Conservation (phyloP, 345 rosid species). For the Ceriops decandra region DNA sequence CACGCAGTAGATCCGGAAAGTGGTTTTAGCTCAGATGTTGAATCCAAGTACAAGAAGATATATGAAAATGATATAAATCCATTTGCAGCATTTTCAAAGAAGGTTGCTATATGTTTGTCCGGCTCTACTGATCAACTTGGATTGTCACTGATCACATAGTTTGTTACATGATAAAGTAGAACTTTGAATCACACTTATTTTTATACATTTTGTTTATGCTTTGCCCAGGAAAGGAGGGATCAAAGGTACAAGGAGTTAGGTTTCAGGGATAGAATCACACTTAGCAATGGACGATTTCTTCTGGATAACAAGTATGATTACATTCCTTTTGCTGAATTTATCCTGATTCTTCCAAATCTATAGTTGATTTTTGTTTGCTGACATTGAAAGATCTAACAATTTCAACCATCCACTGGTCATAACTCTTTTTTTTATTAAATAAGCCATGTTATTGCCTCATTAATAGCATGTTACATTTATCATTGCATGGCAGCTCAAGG, state of each 20-base stretch:
- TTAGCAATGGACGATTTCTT: slow-evolving; percentile 89
- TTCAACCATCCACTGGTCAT: no score
- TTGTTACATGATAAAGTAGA: neutral
- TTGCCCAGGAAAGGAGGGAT: slow-evolving; percentile 73
- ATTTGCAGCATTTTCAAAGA: slow-evolving; percentile 95
- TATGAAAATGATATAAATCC: slow-evolving; percentile 97
- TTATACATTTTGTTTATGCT: neutral
- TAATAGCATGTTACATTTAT: neutral
- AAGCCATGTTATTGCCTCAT: neutral
- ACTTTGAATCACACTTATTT: slow-evolving; percentile 1
- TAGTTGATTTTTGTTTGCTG: no score
- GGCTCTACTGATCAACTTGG: neutral
- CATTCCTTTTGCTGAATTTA: neutral
- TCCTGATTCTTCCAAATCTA: neutral
- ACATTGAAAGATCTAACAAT: no score
- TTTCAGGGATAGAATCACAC: slow-evolving; percentile 89
- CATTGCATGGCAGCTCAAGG: neutral
- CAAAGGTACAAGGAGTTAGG: slow-evolving; percentile 96
- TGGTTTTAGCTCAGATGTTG: slow-evolving; percentile 92
- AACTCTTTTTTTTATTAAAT: no score
- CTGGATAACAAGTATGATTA: slow-evolving; percentile 77
- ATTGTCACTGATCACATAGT: no score
- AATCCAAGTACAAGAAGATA: slow-evolving; percentile 96
- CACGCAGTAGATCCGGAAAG: slow-evolving; percentile 83
- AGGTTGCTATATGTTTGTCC: slow-evolving; percentile 37